Evolutionary conservation across 2,329 filamentous ascomycete genomes (phyloP), one percentile per base, ranked within the genome.

Genomic region (Amauroascus verrucosus): DNA sequence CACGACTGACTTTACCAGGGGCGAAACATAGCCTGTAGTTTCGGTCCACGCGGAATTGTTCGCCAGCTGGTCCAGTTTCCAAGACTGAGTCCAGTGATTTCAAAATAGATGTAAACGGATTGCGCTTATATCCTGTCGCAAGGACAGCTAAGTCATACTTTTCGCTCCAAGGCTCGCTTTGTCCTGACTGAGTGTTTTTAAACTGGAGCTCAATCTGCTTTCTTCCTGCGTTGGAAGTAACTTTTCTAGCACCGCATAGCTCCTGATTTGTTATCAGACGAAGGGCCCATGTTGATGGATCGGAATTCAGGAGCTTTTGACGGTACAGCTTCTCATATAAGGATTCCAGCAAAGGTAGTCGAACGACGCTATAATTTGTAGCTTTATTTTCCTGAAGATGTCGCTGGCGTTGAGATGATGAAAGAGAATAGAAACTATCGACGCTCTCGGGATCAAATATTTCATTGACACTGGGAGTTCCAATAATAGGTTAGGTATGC

Each of bases 321-420:
- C 88, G 79, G 71, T 97, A 97, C 72, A 95, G 83, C 54, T 80
- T 81, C 69, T 91, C 83, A 70, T 94, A 97, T 28, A 97, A 80
- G 54, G 84, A 80, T 69, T 97, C 91, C 54, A 97, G 86, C 48
- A 97, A 79, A 60, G 88, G 81, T n/a, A 95, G 79, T 6, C 91
- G 83, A 2, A 98, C 91, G 3, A 97, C 91, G 50, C 88, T 86
- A 68, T 97, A 97, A 74, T 97, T 97, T 56, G 91, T 97, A 28
- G 82, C 83, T 56, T 85, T 84, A 61, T 94, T 87, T 50, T 83
- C 82, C 14, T 76, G 72, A 49, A 95, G 74, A 24, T 75, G 74
- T 13, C 73, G 70, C 30, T 77, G 73, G 47, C 90, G 85, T 57
- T 83, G 75, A 43, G 76, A 73, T 1, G 82, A 72, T 0, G 84